phyloP scores from a whole-genome alignment of 2,329 filamentous ascomycete genomes.

The Pseudogymnoascus sp. region DNA sequence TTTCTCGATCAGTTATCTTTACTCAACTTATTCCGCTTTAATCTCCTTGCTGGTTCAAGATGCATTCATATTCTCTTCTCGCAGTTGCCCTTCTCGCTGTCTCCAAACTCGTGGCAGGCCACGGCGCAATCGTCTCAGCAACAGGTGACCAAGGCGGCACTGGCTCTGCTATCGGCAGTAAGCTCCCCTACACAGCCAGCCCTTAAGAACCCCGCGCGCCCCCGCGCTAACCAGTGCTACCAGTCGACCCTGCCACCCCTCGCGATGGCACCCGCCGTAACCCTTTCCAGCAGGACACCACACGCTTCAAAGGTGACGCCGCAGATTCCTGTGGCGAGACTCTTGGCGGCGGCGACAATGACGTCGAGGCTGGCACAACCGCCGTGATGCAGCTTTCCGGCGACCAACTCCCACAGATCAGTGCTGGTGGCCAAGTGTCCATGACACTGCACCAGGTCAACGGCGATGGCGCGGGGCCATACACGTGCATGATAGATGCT shows the following conservation, averaged over 20 bases:
- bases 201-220: constrained; percentile 8
- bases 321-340: constrained; percentile 51
- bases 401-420: constrained; percentile 49
- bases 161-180: constrained; percentile 41
- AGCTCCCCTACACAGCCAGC: constrained; percentile 10
- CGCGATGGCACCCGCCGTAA: constrained; percentile 51
- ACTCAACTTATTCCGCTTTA: not conserved
- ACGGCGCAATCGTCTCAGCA: constrained; percentile 51
- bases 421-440: constrained; percentile 44
- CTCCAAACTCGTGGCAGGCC: constrained; percentile 48
- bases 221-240: constrained; percentile 29
- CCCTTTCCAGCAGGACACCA: constrained; percentile 57
- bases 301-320: constrained; percentile 48
- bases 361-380: constrained; percentile 46
- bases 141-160: constrained; percentile 49
- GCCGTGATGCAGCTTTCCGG: constrained; percentile 51
- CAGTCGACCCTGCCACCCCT: constrained; percentile 45
- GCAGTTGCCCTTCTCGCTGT: constrained; percentile 39
- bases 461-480: constrained; percentile 50
- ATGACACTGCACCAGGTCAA: constrained; percentile 64
- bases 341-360: constrained; percentile 46
- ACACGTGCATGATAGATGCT: constrained; percentile 52
- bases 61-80: constrained; percentile 37
- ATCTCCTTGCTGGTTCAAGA: constrained; percentile 18
- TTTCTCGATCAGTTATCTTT: not conserved